Conservation (phyloP, 2,329 filamentous ascomycete species). For the Colletotrichum cereale region DNA sequence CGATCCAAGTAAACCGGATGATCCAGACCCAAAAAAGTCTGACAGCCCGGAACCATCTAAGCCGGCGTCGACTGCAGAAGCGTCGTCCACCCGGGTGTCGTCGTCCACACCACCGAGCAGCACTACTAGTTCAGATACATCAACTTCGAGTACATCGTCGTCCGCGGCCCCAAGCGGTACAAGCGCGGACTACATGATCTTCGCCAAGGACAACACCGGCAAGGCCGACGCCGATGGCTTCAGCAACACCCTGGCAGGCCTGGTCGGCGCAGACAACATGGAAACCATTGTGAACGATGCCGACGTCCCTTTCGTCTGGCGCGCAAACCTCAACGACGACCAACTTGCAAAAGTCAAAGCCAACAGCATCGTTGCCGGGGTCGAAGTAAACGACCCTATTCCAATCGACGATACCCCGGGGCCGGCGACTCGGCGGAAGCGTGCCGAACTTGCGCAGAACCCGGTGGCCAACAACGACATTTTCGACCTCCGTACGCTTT, state of each 20-base stretch:
- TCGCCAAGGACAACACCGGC: slow-evolving; percentile 9
- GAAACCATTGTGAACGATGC: background rate
- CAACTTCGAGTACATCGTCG: background rate
- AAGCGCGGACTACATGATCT: slow-evolving; percentile 14
- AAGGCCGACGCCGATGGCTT: slow-evolving; percentile 19
- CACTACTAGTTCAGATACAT: too few species aligned
- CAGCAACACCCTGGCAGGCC: slow-evolving; percentile 8
- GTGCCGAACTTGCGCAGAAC: background rate
- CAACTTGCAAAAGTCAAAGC: slow-evolving; percentile 1
- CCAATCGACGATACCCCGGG: background rate
- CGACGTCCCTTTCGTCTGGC: background rate
- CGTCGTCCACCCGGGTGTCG: too few species aligned
- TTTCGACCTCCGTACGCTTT: slow-evolving; percentile 12
- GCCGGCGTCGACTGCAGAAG: too few species aligned
- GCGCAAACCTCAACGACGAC: background rate
- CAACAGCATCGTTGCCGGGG: background rate
- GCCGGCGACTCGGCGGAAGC: slow-evolving; percentile 1
- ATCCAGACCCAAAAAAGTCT: too few species aligned
- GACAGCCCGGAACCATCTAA: too few species aligned
- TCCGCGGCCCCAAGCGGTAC: slow-evolving; percentile 7
- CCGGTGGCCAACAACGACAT: background rate
- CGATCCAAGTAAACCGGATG: too few species aligned
- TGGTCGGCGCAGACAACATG: background rate
- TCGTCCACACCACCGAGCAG: too few species aligned
- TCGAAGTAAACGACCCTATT: background rate